Evolutionary conservation across 345 rosid genomes (phyloP).

Genomic region (Hypericum perforatum): DNA sequence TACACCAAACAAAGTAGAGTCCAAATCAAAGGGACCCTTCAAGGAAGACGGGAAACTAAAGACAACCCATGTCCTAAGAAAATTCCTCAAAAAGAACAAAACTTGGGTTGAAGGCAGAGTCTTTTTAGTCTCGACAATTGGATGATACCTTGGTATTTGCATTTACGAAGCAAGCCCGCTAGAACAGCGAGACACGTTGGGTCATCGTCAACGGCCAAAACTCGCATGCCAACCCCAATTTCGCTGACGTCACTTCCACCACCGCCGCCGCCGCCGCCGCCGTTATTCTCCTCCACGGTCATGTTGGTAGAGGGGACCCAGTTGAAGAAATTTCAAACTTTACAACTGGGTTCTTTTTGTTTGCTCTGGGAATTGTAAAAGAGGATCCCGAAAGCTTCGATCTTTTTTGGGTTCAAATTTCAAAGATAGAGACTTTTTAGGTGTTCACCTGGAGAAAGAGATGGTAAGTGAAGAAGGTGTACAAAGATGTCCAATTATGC

Average conservation of each 20-base stretch:
- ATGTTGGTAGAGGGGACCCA: constrained; percentile 24
- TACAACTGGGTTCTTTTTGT: no score
- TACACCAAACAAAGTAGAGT: no score
- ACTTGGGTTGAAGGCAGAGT: no score
- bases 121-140: no score
- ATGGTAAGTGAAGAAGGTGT: no score
- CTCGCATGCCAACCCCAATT: constrained; percentile 54
- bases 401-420: neutral
- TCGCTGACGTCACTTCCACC: constrained; percentile 20
- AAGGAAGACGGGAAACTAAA: no score
- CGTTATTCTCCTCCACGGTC: constrained; percentile 27
- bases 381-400: neutral
- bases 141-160: constrained; percentile 65
- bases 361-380: neutral
- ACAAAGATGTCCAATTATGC: neutral
- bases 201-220: constrained; percentile 66
- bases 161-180: constrained; percentile 44
- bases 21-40: no score
- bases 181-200: constrained; percentile 49
- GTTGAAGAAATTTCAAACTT: neutral
- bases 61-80: no score
- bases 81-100: no score
- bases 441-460: no score
- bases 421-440: no score
- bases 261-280: constrained; percentile 10